phyloP scores from a whole-genome alignment of 768 basidiomycete genomes.

The Leccinellum albellum region DNA sequence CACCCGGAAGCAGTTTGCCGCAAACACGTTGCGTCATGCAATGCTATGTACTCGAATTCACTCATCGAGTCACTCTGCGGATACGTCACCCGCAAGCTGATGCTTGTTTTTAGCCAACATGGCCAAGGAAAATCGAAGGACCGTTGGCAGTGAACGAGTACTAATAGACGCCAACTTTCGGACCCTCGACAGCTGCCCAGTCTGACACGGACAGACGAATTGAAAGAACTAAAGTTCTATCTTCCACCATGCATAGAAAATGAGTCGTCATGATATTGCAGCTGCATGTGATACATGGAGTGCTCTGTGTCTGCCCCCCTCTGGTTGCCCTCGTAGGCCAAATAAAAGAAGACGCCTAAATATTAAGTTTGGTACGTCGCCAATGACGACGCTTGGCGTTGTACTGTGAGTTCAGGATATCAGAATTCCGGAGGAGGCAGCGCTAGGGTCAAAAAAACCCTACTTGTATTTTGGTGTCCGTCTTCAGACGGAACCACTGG shows the following conservation, averaged over 20 bases:
- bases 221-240: neutral
- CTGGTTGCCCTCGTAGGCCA: conserved; percentile 1
- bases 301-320: conserved; percentile 7
- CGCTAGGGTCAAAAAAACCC: conserved; percentile 3
- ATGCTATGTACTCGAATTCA: neutral
- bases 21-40: conserved; percentile 17
- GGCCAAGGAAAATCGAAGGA: neutral
- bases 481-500: conserved; percentile 98
- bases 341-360: conserved; percentile 45
- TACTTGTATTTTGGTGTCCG: conserved; percentile 92
- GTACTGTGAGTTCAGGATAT: conserved; percentile 46
- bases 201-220: neutral
- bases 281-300: conserved; percentile 26
- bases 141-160: neutral
- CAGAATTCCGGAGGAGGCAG: neutral
- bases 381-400: conserved; percentile 98
- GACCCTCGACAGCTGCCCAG: neutral
- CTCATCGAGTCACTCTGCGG: neutral
- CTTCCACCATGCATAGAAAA: neutral
- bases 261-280: conserved; percentile 15
- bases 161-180: neutral
- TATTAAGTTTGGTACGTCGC: conserved; percentile 98
- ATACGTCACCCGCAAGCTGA: neutral
- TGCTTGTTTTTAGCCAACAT: neutral
- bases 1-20: neutral